Evolutionary conservation across 2,329 filamentous ascomycete species (phyloP).

Genomic region (Hypoxylon sp.): DNA sequence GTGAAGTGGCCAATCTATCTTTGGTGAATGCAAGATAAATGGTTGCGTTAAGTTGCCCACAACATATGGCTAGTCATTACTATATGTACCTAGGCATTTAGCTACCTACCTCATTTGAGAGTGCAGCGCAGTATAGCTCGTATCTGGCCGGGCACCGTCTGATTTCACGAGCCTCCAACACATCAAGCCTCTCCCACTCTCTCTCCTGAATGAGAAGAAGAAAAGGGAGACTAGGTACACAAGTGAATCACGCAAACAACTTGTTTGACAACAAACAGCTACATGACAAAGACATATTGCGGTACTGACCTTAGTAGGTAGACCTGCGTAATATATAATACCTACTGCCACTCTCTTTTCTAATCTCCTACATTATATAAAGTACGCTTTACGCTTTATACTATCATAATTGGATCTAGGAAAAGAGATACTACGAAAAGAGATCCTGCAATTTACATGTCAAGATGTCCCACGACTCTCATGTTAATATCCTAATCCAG

Average conservation of each 20-base stretch:
- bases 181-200: too few relatives aligned
- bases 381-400: not conserved
- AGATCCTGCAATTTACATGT: not conserved
- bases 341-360: not conserved
- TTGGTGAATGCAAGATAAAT: not conserved
- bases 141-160: too few relatives aligned
- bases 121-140: too few relatives aligned
- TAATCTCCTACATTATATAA: not conserved
- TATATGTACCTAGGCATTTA: too few relatives aligned
- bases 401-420: not conserved
- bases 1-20: not conserved
- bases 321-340: not conserved
- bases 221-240: not conserved
- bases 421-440: not conserved
- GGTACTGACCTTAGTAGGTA: not conserved
- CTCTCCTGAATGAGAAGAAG: too few relatives aligned
- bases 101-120: too few relatives aligned
- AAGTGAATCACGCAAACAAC: not conserved
- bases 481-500: too few relatives aligned
- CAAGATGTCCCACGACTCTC: too few relatives aligned
- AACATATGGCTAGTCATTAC: too few relatives aligned
- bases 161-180: too few relatives aligned
- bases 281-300: not conserved
- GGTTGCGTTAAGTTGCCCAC: not conserved
- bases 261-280: not conserved